Conservation (phyloP, 129 eudicot genomes). For the Artemisia annua region DNA sequence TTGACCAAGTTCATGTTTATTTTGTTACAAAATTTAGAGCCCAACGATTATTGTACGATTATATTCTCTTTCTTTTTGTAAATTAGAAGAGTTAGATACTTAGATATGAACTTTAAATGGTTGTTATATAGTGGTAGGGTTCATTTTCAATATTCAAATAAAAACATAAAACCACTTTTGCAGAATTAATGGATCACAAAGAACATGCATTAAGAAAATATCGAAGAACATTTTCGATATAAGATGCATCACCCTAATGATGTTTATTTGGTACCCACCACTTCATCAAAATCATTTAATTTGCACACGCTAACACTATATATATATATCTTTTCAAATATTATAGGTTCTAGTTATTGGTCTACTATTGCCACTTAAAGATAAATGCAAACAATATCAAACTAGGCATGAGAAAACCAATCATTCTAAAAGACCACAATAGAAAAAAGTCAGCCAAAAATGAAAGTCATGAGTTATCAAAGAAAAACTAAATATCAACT, state of each 20-base stretch:
- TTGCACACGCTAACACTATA: slow-evolving; percentile 10
- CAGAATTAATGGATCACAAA: slow-evolving; percentile 19
- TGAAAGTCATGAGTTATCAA: too few species aligned
- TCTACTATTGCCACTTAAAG: too few species aligned
- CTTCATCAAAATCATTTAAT: slow-evolving; percentile 21
- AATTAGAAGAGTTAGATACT: not conserved
- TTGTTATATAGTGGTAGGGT: slow-evolving; percentile 18
- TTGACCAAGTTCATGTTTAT: not conserved
- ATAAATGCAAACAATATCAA: too few species aligned
- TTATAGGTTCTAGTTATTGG: too few species aligned
- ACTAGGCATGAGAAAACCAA: too few species aligned
- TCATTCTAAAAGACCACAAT: too few species aligned
- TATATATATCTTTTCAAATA: too few species aligned
- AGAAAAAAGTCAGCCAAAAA: too few species aligned
- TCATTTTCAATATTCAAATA: slow-evolving; percentile 23
- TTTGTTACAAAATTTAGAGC: not conserved
- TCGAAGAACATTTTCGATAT: slow-evolving; percentile 4
- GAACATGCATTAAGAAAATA: slow-evolving; percentile 16
- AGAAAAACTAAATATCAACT: too few species aligned
- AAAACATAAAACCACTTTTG: slow-evolving; percentile 31
- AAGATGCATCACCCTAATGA: slow-evolving; percentile 25
- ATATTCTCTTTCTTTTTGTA: not conserved
- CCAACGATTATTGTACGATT: not conserved
- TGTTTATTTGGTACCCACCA: slow-evolving; percentile 40
- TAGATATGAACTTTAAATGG: not conserved